Evolutionary conservation across 495 filamentous ascomycete genomes (phyloP).

Genomic region (Penicillium malachiteum): DNA sequence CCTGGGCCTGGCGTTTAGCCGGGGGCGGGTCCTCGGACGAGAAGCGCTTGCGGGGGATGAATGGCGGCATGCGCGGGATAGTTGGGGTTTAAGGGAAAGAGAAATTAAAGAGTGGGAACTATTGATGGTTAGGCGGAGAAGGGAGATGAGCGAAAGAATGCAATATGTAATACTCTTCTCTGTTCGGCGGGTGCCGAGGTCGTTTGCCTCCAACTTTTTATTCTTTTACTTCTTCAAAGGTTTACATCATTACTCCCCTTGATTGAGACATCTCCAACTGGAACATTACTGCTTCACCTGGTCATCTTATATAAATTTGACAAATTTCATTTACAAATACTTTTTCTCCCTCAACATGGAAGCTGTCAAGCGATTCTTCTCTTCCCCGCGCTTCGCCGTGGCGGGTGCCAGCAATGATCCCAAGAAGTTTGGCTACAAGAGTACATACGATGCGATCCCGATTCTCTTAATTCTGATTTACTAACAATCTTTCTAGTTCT

Average conservation of each 20-base stretch:
- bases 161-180: background rate
- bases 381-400: conserved; percentile 79
- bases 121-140: background rate
- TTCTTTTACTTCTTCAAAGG: background rate
- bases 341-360: conserved; percentile 33
- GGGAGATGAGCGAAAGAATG: conserved; percentile 4
- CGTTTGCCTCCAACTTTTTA: background rate
- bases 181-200: conserved; percentile 24
- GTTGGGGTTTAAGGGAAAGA: background rate
- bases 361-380: conserved; percentile 76
- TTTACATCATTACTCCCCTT: conserved; percentile 1
- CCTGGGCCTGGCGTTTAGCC: conserved; percentile 54
- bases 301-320: no score
- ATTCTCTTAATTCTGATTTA: conserved; percentile 4
- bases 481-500: conserved; percentile 59
- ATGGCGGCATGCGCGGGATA: conserved; percentile 49
- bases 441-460: conserved; percentile 39
- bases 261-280: background rate
- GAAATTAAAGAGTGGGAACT: background rate
- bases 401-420: conserved; percentile 85
- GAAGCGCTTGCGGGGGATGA: conserved; percentile 50
- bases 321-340: no score
- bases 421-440: conserved; percentile 87
- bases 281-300: background rate
- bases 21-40: conserved; percentile 63